Percentiles rank a stretch among this genome's conserved stretches.
phyloP scores from a whole-genome alignment of 2,329 filamentous ascomycete species.

The Colletotrichum liriopes region DNA sequence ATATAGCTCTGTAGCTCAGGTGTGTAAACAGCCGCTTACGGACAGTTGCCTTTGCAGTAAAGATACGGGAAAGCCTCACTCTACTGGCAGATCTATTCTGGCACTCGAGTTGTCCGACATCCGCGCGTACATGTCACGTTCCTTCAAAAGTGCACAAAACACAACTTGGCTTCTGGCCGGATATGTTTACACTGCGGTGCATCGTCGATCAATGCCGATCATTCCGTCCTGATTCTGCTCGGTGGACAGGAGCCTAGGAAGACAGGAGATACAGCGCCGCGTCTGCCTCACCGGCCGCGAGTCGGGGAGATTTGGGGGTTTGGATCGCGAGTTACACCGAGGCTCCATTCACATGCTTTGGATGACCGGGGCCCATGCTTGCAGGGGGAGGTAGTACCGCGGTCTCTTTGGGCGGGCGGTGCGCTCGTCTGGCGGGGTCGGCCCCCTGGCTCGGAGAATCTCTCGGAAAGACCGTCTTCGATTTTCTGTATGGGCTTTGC shows the following conservation, averaged over 20 bases:
- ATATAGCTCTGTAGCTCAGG: not conserved
- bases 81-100: not conserved
- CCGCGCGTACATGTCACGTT: not conserved
- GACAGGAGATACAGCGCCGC: too few species aligned
- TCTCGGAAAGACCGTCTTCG: slow-evolving; percentile 16
- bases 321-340: slow-evolving; percentile 27
- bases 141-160: not conserved
- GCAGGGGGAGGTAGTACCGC: slow-evolving; percentile 15
- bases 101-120: not conserved
- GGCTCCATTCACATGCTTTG: slow-evolving; percentile 20
- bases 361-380: slow-evolving; percentile 7
- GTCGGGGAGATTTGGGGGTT: slow-evolving; percentile 14
- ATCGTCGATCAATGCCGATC: not conserved
- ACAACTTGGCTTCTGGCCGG: not conserved
- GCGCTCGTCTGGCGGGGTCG: slow-evolving; percentile 15
- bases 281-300: not conserved
- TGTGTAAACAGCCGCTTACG: not conserved
- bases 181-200: not conserved
- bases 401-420: slow-evolving; percentile 9
- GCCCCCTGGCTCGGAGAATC: slow-evolving; percentile 33
- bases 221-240: not conserved
- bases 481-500: not conserved
- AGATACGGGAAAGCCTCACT: not conserved
- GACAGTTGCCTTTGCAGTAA: not conserved
- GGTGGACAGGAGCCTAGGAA: not conserved